A percentile compares a stretch with the other conserved stretches of the same genome.
phyloP scores from a whole-genome alignment of 1,284 basidiomycete species.

The Rhodotorula sp. region DNA sequence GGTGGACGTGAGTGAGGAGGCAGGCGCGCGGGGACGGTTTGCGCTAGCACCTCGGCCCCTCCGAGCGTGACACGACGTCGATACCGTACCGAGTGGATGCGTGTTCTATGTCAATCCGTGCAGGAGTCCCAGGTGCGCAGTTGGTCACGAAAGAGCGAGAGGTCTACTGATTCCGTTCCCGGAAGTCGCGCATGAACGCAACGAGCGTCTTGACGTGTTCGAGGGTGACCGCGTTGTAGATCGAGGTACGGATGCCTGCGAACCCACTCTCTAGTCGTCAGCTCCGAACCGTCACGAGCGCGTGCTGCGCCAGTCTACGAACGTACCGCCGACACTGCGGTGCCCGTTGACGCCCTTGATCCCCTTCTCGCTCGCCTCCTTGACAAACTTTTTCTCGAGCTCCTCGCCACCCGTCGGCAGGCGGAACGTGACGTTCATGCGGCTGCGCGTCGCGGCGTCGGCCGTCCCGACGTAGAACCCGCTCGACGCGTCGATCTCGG shows the following conservation, averaged over 20 bases:
- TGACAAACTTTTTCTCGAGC: slow-evolving; percentile 68
- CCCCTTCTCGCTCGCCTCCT: slow-evolving; percentile 71
- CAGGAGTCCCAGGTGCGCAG: no score
- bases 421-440: slow-evolving; percentile 92
- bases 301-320: neutral
- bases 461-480: slow-evolving; percentile 45
- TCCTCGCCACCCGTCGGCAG: slow-evolving; percentile 60
- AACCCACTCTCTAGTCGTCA: slow-evolving; percentile 57
- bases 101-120: no score
- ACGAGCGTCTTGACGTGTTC: slow-evolving; percentile 62
- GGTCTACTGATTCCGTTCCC: neutral
- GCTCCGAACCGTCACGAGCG: neutral
- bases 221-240: slow-evolving; percentile 93
- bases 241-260: slow-evolving; percentile 80
- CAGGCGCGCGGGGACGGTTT: no score
- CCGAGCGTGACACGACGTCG: no score
- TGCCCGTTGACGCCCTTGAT: slow-evolving; percentile 89
- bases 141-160: no score
- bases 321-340: slow-evolving; percentile 64
- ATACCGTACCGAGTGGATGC: no score
- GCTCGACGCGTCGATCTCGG: slow-evolving; percentile 59
- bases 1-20: no score
- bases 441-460: slow-evolving; percentile 49
- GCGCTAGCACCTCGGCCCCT: no score
- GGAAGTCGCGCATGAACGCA: slow-evolving; percentile 56